Conservation (phyloP, 352 stramenopile genomes). For the Phytophthora litchii region DNA sequence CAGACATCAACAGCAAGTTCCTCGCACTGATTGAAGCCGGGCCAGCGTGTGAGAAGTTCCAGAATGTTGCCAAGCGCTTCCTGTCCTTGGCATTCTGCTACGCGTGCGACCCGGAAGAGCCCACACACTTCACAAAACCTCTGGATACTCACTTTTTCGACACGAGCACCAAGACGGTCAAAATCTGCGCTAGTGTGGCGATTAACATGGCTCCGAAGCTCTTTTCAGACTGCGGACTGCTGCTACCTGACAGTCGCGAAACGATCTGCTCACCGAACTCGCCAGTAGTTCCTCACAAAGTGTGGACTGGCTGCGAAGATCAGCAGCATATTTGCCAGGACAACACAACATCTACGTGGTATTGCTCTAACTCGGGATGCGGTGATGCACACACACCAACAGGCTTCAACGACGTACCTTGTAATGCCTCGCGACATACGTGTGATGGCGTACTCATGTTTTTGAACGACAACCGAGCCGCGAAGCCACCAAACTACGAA, state of each 20-base stretch:
- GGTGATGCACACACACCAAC: conserved; percentile 42
- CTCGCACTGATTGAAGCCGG: conserved; percentile 66
- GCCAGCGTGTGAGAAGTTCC: conserved; percentile 69
- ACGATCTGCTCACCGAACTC: conserved; percentile 67
- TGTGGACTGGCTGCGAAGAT: conserved; percentile 66
- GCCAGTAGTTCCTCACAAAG: conserved; percentile 53
- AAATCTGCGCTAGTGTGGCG: conserved; percentile 68
- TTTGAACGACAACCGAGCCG: conserved; percentile 78
- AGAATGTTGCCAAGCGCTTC: conserved; percentile 69
- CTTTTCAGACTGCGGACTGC: conserved; percentile 72
- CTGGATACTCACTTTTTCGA: conserved; percentile 67
- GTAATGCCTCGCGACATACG: conserved; percentile 54
- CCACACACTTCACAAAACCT: conserved; percentile 44
- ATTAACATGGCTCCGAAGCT: conserved; percentile 47
- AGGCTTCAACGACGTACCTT: conserved; percentile 69
- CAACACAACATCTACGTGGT: conserved; percentile 47
- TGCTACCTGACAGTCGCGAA: conserved; percentile 61
- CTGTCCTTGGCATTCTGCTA: conserved; percentile 53
- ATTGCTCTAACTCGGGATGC: conserved; percentile 57
- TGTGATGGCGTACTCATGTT: conserved; percentile 69
- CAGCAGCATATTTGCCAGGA: conserved; percentile 62
- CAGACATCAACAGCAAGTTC: conserved; percentile 67
- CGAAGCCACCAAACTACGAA: conserved; percentile 80
- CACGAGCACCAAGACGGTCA: conserved; percentile 51
- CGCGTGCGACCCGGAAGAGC: conserved; percentile 49